These are phyloP conservation scores for Toxoplasma gondii DNA, from an alignment of 169 alveolate species.

Conservation along the genomic window DNA sequence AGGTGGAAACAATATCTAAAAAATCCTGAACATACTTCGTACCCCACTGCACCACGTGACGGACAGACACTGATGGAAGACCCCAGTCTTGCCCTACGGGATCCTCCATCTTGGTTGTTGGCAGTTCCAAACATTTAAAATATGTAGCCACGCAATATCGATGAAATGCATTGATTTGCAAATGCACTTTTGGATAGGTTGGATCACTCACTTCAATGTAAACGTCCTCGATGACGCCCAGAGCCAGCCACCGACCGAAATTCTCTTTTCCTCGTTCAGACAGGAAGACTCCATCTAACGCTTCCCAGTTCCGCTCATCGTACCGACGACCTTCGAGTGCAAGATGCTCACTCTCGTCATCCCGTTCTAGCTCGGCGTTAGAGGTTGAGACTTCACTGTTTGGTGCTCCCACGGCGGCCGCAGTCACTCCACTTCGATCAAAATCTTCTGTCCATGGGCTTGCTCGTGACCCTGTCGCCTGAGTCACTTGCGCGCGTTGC, in stretches of 20 bases:
- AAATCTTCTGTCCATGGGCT: too few relatives aligned
- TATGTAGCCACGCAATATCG: not conserved
- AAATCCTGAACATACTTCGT: not conserved
- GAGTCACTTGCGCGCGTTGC: not conserved
- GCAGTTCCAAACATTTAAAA: not conserved
- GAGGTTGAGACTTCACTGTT: not conserved
- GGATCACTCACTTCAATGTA: not conserved
- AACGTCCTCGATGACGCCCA: not conserved
- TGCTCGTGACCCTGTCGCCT: too few relatives aligned
- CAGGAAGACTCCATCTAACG: not conserved
- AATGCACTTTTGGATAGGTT: not conserved
- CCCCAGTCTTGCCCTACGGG: slow-evolving; percentile 23
- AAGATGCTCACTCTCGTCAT: not conserved
- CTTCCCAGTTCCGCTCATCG: not conserved
- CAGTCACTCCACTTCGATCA: too few relatives aligned
- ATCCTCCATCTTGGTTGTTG: not conserved
- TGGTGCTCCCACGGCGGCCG: not conserved
- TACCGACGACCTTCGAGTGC: not conserved
- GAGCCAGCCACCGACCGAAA: not conserved
- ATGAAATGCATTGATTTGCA: not conserved
- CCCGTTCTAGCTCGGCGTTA: not conserved
- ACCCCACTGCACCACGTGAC: not conserved
- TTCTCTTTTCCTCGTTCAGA: not conserved
- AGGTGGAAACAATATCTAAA: slow-evolving; percentile 11
- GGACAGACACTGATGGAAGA: not conserved